Percentiles rank a stretch among this genome's conserved stretches.
These are phyloP conservation scores for Rhizophagus clarus DNA, from an alignment of 192 early-diverging fungal species.

Conservation along the genomic window DNA sequence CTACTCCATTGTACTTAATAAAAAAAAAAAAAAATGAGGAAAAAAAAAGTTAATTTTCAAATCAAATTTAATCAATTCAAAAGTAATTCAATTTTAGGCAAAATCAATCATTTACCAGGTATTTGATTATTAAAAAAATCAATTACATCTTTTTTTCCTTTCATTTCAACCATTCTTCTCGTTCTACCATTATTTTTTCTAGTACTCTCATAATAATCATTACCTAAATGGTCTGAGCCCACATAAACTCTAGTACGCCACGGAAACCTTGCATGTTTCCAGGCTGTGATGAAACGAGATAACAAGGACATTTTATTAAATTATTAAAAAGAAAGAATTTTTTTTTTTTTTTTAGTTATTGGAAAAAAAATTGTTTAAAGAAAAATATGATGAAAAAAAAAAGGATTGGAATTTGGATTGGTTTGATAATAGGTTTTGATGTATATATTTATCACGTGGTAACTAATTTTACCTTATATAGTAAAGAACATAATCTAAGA, in stretches of 20 bases:
- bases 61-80: not conserved
- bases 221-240: slow-evolving; percentile 25
- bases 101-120: slow-evolving; percentile 4
- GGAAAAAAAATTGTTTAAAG: too few relatives aligned
- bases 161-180: slow-evolving; percentile 20
- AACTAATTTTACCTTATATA: too few relatives aligned
- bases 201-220: slow-evolving; percentile 26
- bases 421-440: too few relatives aligned
- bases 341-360: too few relatives aligned
- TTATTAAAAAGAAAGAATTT: too few relatives aligned
- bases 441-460: too few relatives aligned
- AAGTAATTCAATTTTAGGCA: too few relatives aligned
- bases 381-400: too few relatives aligned
- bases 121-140: slow-evolving; percentile 21
- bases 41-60: not conserved
- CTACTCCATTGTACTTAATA: slow-evolving; percentile 31
- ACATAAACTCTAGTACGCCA: slow-evolving; percentile 21
- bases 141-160: not conserved
- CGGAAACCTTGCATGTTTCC: slow-evolving; percentile 11
- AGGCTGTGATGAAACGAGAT: not conserved
- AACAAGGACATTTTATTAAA: not conserved
- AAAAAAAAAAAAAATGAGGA: not conserved
- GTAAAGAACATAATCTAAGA: too few relatives aligned
- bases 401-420: too few relatives aligned
- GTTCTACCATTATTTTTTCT: slow-evolving; percentile 1